Conservation (phyloP, 2,329 filamentous ascomycete species). For the Penicillium psychrosexuale region DNA sequence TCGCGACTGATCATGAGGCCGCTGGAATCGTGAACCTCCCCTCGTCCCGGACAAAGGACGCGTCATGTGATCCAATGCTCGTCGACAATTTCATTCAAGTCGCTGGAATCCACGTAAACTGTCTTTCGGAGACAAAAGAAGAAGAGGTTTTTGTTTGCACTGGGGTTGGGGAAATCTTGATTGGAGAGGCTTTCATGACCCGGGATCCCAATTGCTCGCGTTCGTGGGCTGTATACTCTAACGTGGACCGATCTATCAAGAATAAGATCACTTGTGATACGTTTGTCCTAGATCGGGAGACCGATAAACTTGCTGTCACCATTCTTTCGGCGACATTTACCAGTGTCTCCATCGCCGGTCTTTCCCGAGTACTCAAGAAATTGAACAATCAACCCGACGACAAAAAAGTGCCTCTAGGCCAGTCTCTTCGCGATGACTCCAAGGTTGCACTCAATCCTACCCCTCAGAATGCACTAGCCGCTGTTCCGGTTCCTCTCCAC, state of each 20-base stretch:
- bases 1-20: not conserved
- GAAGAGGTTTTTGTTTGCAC: slow-evolving; percentile 1
- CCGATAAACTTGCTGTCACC: not conserved
- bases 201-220: not conserved
- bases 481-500: no score
- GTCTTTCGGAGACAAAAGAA: not conserved
- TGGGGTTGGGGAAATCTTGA: not conserved
- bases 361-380: not conserved
- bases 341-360: not conserved
- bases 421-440: not conserved
- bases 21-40: not conserved
- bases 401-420: not conserved
- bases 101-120: slow-evolving; percentile 1
- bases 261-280: not conserved
- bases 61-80: not conserved
- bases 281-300: not conserved
- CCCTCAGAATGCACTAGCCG: not conserved
- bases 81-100: slow-evolving; percentile 6
- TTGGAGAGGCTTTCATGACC: not conserved
- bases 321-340: not conserved
- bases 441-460: not conserved
- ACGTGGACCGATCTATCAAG: not conserved
- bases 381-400: not conserved
- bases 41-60: not conserved
- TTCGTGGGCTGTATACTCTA: not conserved